Conservation (phyloP, 352 stramenopile species). For the Thraustochytrium striatum region DNA sequence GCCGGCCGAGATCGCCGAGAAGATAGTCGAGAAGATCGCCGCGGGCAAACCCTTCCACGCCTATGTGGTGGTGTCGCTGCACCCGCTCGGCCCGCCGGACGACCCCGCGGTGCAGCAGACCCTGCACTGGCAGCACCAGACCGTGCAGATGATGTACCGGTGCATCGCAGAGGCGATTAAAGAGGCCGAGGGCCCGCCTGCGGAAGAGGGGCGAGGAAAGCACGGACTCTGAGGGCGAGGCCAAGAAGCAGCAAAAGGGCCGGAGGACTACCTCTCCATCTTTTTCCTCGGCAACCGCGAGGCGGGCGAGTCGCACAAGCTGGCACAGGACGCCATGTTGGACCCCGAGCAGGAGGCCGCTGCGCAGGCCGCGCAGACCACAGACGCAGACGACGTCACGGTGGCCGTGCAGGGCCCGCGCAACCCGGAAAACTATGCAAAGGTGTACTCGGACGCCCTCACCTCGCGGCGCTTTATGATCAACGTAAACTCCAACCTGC, state of each 20-base stretch:
- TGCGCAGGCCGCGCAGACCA: constrained; percentile 62
- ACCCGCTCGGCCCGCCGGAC: constrained; percentile 41
- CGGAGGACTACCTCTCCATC: constrained; percentile 38
- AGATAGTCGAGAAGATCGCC: constrained; percentile 50
- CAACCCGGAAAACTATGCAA: constrained; percentile 70
- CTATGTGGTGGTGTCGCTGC: constrained; percentile 52
- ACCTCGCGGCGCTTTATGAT: constrained; percentile 20
- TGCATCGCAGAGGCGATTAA: constrained; percentile 19
- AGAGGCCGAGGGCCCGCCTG: no score
- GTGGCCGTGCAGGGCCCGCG: constrained; percentile 66
- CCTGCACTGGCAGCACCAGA: constrained; percentile 29
- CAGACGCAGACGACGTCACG: constrained; percentile 67
- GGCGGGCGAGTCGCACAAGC: constrained; percentile 1
- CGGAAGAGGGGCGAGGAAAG: no score
- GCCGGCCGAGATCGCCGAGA: constrained; percentile 31
- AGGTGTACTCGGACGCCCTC: constrained; percentile 68
- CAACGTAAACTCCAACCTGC: constrained; percentile 62
- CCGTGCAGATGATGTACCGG: constrained; percentile 32
- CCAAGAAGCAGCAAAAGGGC: no score
- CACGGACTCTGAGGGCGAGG: no score
- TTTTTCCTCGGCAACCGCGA: constrained; percentile 41
- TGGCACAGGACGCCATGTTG: not conserved
- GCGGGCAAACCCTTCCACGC: constrained; percentile 52
- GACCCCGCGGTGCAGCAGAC: constrained; percentile 17
- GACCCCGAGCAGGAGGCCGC: not conserved